These are phyloP conservation scores for Lepidium aucheri DNA, from an alignment of 345 rosid genomes.

Conservation along the genomic window DNA sequence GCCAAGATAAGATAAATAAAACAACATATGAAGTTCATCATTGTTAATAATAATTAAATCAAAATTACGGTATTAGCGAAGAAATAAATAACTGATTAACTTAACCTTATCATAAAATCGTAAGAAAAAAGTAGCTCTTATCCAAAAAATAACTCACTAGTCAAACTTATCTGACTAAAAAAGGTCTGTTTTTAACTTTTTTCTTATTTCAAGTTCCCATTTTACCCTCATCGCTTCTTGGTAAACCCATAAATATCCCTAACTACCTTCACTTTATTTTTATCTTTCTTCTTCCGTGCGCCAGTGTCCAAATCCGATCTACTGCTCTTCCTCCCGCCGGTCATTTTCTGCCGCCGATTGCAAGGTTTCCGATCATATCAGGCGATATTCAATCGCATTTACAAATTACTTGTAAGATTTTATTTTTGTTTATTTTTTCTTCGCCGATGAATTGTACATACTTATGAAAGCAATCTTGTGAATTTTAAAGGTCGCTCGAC, in stretches of 20 bases:
- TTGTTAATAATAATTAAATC: background rate
- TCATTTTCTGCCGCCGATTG: conserved; percentile 9
- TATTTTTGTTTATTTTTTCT: background rate
- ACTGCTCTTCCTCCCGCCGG: conserved; percentile 5
- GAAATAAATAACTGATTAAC: background rate
- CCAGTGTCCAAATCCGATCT: conserved; percentile 20
- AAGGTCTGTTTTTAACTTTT: background rate
- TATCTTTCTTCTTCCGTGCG: background rate
- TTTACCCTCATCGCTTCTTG: background rate
- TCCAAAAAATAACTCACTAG: background rate
- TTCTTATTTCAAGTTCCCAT: background rate
- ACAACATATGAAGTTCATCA: background rate
- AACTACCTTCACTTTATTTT: background rate
- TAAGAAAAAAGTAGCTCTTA: background rate
- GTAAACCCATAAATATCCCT: conserved; percentile 15
- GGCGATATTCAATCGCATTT: background rate
- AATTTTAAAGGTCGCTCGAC: background rate
- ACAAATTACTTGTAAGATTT: background rate
- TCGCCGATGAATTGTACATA: background rate
- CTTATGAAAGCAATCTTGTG: background rate
- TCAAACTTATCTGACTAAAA: conserved; percentile 14
- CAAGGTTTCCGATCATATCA: background rate
- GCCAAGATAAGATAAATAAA: background rate
- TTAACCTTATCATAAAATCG: background rate
- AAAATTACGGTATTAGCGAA: background rate